Evolutionary conservation across 768 basidiomycete species (phyloP), one percentile per base, ranked within the genome.

Genomic region (Macrolepiota fuliginosa): DNA sequence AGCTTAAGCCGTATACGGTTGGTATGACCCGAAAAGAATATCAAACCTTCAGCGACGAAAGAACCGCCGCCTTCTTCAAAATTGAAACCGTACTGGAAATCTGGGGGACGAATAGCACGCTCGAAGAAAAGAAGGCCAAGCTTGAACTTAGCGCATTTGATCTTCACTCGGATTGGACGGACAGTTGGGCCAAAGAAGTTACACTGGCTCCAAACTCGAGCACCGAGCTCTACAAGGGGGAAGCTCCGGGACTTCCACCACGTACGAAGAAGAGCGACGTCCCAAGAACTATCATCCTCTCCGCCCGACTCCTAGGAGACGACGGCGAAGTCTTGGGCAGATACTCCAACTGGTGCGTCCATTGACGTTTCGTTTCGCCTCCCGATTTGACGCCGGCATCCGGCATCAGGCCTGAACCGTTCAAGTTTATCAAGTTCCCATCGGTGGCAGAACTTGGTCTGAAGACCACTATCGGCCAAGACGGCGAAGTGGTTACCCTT

Each of bases 401-500:
- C 12, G 17, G 36, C 2, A 57, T 62, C 54, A 96, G 95, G 95
- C 94, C 94, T 12, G 93, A 96, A 72, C 95, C 95, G 17, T 97
- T 89, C 81, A 97, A 97, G 74, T 96, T 86, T 74, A 87, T 97
- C 72, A 76, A 83, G 57, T 96, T 95, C 80, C 92, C 94, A 36
- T 68, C 83, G 11, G 72, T 80, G 32, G 73, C 79, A 58, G 82
- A 84, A 56, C 71, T 90, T 54, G 86, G 83, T 12, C 80, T 97
- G 57, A 74, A 78, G 58, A 80, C 87, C 64, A 73, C 68, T 10
- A 77, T 83, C 6, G 73, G 71, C 36, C 58, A 70, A 12, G 85
- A 89, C 63, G 86, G 87, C 17, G 85, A 87, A 70, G 80, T 79
- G 40, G 78, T 92, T 53, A 74, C 71, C 56, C 76, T 92, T 22